phyloP scores from a whole-genome alignment of 2,329 filamentous ascomycete genomes.

The Ceratocystis papillata region DNA sequence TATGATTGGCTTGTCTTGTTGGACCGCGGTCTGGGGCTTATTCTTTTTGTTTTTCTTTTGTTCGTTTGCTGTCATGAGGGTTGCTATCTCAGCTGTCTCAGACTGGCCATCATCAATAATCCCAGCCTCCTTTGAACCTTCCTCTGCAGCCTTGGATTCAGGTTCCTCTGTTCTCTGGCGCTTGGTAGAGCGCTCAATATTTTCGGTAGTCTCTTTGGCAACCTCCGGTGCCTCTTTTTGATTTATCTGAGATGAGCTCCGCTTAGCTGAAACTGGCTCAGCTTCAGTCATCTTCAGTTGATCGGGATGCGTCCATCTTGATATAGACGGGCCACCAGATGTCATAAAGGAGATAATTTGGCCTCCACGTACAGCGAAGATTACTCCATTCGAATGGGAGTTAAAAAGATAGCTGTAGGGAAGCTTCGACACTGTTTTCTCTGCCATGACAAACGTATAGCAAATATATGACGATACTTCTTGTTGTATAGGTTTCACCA shows the following conservation, averaged over 20 bases:
- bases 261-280: conserved; percentile 25
- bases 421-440: conserved; percentile 34
- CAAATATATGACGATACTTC: neutral
- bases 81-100: conserved; percentile 17
- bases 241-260: conserved; percentile 28
- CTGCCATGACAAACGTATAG: conserved; percentile 13
- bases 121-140: conserved; percentile 31
- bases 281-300: conserved; percentile 29
- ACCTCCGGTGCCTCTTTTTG: conserved; percentile 26
- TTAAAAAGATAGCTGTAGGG: conserved; percentile 55
- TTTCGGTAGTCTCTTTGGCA: conserved; percentile 15
- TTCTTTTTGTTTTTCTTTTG: conserved; percentile 29
- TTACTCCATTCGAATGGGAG: conserved; percentile 42
- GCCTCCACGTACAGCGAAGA: conserved; percentile 65
- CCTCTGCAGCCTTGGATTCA: conserved; percentile 6
- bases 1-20: conserved; percentile 52
- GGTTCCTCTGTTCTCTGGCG: conserved; percentile 25
- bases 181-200: conserved; percentile 18
- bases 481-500: neutral
- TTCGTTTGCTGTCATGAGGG: conserved; percentile 24
- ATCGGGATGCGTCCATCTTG: conserved; percentile 49
- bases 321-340: conserved; percentile 46
- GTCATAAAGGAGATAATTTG: conserved; percentile 58
- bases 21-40: conserved; percentile 29
- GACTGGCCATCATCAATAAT: conserved; percentile 33